phyloP scores from a whole-genome alignment of 2,329 filamentous ascomycete species.

The Raffaelea arxii region DNA sequence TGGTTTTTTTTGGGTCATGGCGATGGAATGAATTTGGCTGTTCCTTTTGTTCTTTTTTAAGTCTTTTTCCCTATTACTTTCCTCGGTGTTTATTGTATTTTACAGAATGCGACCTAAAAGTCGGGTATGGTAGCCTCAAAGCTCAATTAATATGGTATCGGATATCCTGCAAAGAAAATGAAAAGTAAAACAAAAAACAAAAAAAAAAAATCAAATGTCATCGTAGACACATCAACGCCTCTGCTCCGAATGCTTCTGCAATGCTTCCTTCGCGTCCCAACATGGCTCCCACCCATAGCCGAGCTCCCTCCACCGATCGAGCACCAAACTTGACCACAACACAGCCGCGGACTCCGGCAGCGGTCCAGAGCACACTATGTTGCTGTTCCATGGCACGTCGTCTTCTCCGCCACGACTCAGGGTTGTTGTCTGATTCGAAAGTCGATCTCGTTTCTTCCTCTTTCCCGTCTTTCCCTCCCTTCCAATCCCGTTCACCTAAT shows the following conservation, averaged over 20 bases:
- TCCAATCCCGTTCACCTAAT: constrained; percentile 46
- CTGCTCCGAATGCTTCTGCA: constrained; percentile 62
- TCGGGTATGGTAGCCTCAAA: neutral
- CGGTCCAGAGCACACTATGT: constrained; percentile 67
- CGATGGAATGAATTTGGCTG: neutral
- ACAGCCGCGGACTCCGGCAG: constrained; percentile 69
- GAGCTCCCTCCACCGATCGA: constrained; percentile 67
- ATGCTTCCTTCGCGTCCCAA: constrained; percentile 66
- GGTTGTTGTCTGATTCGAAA: constrained; percentile 9
- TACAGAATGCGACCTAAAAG: neutral
- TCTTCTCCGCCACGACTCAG: constrained; percentile 42
- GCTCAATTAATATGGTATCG: neutral
- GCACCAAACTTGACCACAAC: constrained; percentile 89
- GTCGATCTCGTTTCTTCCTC: neutral
- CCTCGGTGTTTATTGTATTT: neutral
- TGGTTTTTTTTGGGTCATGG: neutral
- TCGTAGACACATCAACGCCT: constrained; percentile 67
- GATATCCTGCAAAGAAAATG: too few relatives aligned
- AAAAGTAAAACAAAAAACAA: too few relatives aligned
- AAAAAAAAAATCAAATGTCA: constrained; percentile 17
- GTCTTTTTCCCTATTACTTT: neutral
- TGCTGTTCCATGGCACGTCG: constrained; percentile 49
- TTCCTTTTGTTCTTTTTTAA: too few relatives aligned
- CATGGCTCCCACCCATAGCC: constrained; percentile 71
- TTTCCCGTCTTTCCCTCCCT: neutral